Base-by-base conservation (phyloP, 2,329 filamentous ascomycete genomes). In the Phialophora tarda region DNA sequence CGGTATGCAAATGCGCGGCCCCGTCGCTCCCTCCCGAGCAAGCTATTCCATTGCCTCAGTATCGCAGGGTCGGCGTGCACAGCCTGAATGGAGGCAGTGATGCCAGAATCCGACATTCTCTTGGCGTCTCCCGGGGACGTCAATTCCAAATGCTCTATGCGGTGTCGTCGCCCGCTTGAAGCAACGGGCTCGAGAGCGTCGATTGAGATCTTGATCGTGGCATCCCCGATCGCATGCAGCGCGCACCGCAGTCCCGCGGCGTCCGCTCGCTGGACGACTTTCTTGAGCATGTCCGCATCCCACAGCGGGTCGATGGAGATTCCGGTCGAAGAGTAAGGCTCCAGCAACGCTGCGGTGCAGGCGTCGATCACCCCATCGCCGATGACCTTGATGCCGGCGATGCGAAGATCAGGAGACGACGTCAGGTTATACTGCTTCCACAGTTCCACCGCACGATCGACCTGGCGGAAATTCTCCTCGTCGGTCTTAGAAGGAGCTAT, bases 131-230 rank as follows among this genome's bases (percentile, higher is more conserved):
- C 78, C 0, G 81, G 80, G 0, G 80, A 77, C 0, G 81, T 81
- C 64, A 84, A 74, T 67, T 84, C 82, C 11, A 84, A 75, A 73
- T 84, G 82, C 71, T 84, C 82, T 66, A 84, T 83, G 55, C 82
- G 78, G 67, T 83, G 82, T 24, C 82, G 77, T 51, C 78, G 77
- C 21, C 76, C 77, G 3, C 79, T 78, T 1, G 77, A 77, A 24
- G 73, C 72, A 24, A 78, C 77, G 28, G 79, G 65, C 17, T 80
- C 79, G 7, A 84, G 75, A 1, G 77, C 77, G 57, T 83, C 78
- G 68, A 84, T 80, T 14, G 81, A 81, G 60, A 79, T 79, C 41
- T 77, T 76, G 2, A 83, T 77, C 3, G 82, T 79, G 60, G 73
- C 74, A 64, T 84, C 82, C n/a, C 82, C 82, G 64, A 84, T 84